Base-by-base conservation (phyloP, 768 basidiomycete species). In the Brasilioporus rufonigricans region DNA sequence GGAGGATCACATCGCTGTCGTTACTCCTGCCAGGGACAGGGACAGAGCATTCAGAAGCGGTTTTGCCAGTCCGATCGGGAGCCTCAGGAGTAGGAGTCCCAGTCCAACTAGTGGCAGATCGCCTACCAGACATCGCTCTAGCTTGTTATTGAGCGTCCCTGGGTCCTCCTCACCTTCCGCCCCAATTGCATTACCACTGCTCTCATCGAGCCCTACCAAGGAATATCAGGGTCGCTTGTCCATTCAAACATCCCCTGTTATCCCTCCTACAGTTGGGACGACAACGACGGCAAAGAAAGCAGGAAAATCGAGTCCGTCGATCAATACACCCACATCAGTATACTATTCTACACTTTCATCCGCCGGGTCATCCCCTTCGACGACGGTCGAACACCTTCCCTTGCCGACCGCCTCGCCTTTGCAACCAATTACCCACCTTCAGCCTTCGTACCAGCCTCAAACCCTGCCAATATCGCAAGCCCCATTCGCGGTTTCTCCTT, bases 1-100 rank as follows among this genome's bases (percentile, higher is more conserved):
- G 24, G 76, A 76, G 43, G 83, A 83, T 54, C 69, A 81, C 11
- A 77, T 90, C n/a, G 72, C 84, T 0, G 83, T 89, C n/a, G 74
- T 85, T 14, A 77, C 85, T 0, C 86, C 85, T 23, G 71, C 73
- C 1, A 70, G 67, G 50, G 75, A 73, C 41, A 59, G 67, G 44
- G 74, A 72, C 33, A 54, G 66, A 16, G 61, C 56, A 27, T 39
- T 61, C 44, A 66, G 74, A 48, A 86, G 84, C 58, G 86, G 85
- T 0, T 79, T 88, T 53, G 81, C 83, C 0, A 85, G 83, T 50
- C 86, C 86, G 18, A 84, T 86, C 53, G 85, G 77, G 41, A 75
- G 76, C 44, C 57, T 86, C 44, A 87, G 86, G 66, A 82, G 81
- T 60, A 75, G 83, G 61, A 83, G 85, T 61, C 86, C 87, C 4